Evolutionary conservation across 2,329 filamentous ascomycete genomes (phyloP).

Genomic region (Coniochaeta sp.): DNA sequence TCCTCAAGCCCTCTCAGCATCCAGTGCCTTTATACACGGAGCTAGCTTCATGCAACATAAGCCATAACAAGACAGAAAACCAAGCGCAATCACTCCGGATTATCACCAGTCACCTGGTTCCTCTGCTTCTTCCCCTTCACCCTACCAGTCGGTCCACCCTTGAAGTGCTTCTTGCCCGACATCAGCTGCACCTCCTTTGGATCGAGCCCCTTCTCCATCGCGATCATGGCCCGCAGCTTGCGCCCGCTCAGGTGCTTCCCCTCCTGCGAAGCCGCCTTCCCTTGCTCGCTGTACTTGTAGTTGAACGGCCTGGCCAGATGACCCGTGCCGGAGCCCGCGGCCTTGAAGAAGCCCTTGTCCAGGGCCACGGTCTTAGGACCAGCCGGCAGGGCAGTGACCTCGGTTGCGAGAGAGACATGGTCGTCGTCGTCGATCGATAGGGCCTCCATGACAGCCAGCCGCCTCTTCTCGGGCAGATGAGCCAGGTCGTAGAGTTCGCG

Average conservation of each 20-base stretch:
- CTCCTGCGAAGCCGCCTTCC: slow-evolving; percentile 31
- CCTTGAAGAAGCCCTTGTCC: slow-evolving; percentile 84
- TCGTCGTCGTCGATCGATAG: slow-evolving; percentile 29
- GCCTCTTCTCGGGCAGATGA: slow-evolving; percentile 76
- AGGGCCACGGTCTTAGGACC: slow-evolving; percentile 70
- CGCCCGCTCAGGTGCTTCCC: slow-evolving; percentile 68
- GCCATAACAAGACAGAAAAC: neutral
- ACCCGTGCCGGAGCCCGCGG: slow-evolving; percentile 51
- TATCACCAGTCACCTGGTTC: slow-evolving; percentile 21
- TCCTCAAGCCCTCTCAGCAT: too few species aligned
- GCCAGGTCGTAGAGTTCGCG: slow-evolving; percentile 75
- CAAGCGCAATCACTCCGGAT: neutral
- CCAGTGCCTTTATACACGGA: too few species aligned
- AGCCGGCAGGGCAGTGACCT: slow-evolving; percentile 42
- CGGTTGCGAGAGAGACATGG: slow-evolving; percentile 30
- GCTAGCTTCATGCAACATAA: too few species aligned
- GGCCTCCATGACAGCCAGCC: slow-evolving; percentile 52
- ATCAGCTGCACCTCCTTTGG: slow-evolving; percentile 63
- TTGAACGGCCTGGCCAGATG: slow-evolving; percentile 77
- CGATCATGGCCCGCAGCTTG: slow-evolving; percentile 73
- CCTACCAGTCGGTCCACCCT: slow-evolving; percentile 57
- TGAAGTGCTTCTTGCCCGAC: slow-evolving; percentile 87
- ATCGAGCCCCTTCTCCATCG: slow-evolving; percentile 78
- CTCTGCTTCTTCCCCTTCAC: slow-evolving; percentile 44
- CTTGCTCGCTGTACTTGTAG: slow-evolving; percentile 82